Evolutionary conservation across 2,329 filamentous ascomycete genomes (phyloP).

Genomic region (Fusarium sororula): DNA sequence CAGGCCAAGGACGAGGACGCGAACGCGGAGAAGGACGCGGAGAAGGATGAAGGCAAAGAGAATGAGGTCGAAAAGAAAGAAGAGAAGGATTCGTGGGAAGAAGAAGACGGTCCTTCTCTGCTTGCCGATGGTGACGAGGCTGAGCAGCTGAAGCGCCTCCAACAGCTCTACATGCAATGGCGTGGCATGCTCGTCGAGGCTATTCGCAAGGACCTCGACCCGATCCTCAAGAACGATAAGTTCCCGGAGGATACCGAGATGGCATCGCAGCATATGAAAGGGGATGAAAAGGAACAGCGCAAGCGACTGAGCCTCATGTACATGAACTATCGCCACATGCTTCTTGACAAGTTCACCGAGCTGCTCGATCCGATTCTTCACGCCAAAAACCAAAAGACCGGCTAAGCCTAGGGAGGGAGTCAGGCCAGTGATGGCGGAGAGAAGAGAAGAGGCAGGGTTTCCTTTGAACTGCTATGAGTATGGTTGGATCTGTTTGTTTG

Average conservation of each 20-base stretch:
- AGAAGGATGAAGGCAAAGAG: background rate
- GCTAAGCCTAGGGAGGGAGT: background rate
- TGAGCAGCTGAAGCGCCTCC: constrained; percentile 3
- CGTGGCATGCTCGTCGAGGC: constrained; percentile 10
- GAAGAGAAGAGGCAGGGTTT: background rate
- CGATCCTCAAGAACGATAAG: constrained; percentile 6
- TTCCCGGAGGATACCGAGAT: background rate
- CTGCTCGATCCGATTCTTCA: constrained; percentile 15
- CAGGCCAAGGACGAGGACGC: background rate
- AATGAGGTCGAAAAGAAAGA: background rate
- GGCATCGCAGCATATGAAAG: background rate
- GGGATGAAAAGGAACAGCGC: constrained; percentile 7
- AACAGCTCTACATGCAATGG: constrained; percentile 27
- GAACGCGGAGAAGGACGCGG: background rate
- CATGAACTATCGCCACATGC: constrained; percentile 16
- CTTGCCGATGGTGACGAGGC: constrained; percentile 2
- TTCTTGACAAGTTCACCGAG: background rate
- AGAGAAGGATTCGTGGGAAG: background rate
- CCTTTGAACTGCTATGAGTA: background rate
- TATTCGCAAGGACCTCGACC: constrained; percentile 21
- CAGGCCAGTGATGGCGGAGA: background rate
- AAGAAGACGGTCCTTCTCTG: background rate
- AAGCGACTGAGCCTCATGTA: constrained; percentile 1
- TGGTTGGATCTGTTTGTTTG: background rate
- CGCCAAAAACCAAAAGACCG: background rate